Conservation (phyloP, 2,329 filamentous ascomycete genomes). For the Xylaria sp. region DNA sequence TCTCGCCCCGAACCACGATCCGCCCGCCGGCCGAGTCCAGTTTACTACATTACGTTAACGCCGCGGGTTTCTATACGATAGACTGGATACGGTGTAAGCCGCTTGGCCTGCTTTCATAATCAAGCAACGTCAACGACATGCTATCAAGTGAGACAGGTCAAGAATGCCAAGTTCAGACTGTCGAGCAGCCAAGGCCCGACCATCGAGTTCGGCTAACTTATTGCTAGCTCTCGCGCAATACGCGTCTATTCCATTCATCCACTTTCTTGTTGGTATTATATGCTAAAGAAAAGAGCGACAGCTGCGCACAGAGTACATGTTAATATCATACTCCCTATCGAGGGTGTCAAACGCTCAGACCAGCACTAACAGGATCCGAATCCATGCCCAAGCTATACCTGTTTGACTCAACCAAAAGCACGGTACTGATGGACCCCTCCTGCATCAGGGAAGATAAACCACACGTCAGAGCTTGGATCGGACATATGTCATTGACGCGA, state of each 20-base stretch:
- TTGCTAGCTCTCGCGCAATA: no score
- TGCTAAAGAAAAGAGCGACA: no score
- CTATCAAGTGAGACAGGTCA: conserved; percentile 24
- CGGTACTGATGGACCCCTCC: no score
- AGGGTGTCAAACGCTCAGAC: neutral
- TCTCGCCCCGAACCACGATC: neutral
- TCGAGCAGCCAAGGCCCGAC: conserved; percentile 26
- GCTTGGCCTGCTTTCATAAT: conserved; percentile 26
- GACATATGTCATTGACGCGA: neutral
- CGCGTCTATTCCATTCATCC: no score
- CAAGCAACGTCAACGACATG: neutral
- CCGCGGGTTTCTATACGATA: conserved; percentile 4
- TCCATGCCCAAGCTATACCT: neutral
- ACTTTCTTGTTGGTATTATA: no score
- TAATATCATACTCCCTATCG: neutral
- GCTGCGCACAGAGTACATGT: no score
- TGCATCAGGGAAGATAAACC: neutral
- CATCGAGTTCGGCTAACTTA: neutral
- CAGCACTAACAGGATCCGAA: neutral
- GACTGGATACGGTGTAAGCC: neutral
- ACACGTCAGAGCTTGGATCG: neutral
- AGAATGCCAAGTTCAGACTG: conserved; percentile 26
- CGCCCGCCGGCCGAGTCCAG: neutral
- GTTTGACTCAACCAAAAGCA: neutral
- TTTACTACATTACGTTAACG: neutral